Percentiles rank a stretch among this genome's conserved stretches.
These are phyloP conservation scores for Rosa chinensis DNA, from an alignment of 306 rosid species.

Conservation along the genomic window DNA sequence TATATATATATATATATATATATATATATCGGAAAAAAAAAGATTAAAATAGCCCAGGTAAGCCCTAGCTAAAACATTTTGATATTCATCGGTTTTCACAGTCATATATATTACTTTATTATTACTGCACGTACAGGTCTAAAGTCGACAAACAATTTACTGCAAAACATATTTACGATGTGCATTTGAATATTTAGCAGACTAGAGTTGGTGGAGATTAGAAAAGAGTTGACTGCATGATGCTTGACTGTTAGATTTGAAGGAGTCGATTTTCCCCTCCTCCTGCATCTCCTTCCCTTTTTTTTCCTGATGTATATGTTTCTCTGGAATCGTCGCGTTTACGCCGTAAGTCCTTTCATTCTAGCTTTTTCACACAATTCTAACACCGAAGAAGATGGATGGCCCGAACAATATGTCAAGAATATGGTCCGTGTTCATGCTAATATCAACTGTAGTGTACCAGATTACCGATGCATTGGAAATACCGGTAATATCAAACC, in stretches of 20 bases:
- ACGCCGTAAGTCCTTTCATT: not conserved
- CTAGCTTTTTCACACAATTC: not conserved
- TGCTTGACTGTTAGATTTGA: slow-evolving; percentile 1
- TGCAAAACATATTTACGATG: not conserved
- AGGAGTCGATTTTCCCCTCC: not conserved
- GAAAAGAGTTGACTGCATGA: not conserved
- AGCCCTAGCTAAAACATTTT: not conserved
- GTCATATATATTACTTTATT: not conserved
- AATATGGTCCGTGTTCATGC: not conserved
- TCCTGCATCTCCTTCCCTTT: not conserved
- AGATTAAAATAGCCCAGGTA: not conserved
- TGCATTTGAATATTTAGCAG: not conserved
- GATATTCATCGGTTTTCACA: slow-evolving; percentile 10
- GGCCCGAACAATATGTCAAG: not conserved
- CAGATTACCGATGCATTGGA: too few relatives aligned
- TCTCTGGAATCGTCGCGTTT: not conserved
- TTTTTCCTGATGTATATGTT: not conserved
- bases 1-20: fast-evolving
- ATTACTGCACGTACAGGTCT: not conserved
- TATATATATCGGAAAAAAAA: not conserved
- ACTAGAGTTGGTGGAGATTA: not conserved
- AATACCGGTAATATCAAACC: not conserved
- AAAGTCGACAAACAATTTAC: not conserved
- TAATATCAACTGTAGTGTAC: too few relatives aligned
- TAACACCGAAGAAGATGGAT: not conserved